These are phyloP conservation scores for Kazachstania sp. DNA, from an alignment of 1,139 yeast species.

Conservation along the genomic window DNA sequence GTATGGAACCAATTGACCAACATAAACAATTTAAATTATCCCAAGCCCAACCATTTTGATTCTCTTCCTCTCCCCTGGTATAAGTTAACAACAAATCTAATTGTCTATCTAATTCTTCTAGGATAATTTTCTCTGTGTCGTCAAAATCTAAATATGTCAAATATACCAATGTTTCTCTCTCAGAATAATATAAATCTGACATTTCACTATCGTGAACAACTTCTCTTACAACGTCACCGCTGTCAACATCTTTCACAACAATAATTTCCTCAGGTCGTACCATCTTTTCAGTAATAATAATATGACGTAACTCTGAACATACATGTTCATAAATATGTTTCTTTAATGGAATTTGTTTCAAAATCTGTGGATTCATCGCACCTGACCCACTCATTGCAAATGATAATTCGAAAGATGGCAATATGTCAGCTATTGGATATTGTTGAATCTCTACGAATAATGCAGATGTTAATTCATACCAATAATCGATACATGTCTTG, in stretches of 20 bases:
- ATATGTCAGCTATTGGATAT: constrained; percentile 42
- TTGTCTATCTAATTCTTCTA: constrained; percentile 58
- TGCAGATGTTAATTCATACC: constrained; percentile 74
- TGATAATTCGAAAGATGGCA: constrained; percentile 29
- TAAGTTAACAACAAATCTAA: background rate
- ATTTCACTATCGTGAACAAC: constrained; percentile 93
- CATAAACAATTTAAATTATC: constrained; percentile 89
- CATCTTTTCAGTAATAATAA: constrained; percentile 82
- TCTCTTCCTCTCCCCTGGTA: constrained; percentile 38
- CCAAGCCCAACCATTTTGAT: constrained; percentile 97
- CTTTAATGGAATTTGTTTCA: constrained; percentile 70
- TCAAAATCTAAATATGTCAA: constrained; percentile 88
- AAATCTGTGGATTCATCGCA: constrained; percentile 72
- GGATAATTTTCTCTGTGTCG: constrained; percentile 87
- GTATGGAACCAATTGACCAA: constrained; percentile 98
- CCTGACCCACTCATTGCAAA: constrained; percentile 49
- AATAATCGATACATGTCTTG: constrained; percentile 88
- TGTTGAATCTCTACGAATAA: constrained; percentile 78
- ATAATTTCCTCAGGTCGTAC: constrained; percentile 95
- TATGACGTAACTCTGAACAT: constrained; percentile 69
- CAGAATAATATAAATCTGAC: constrained; percentile 81
- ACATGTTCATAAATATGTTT: constrained; percentile 70
- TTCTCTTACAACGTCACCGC: constrained; percentile 91
- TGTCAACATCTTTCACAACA: constrained; percentile 87
- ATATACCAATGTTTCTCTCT: constrained; percentile 90